Evolutionary conservation across 2,329 filamentous ascomycete species (phyloP), one percentile per base, ranked within the genome.

Genomic region (Macrophomina tecta): DNA sequence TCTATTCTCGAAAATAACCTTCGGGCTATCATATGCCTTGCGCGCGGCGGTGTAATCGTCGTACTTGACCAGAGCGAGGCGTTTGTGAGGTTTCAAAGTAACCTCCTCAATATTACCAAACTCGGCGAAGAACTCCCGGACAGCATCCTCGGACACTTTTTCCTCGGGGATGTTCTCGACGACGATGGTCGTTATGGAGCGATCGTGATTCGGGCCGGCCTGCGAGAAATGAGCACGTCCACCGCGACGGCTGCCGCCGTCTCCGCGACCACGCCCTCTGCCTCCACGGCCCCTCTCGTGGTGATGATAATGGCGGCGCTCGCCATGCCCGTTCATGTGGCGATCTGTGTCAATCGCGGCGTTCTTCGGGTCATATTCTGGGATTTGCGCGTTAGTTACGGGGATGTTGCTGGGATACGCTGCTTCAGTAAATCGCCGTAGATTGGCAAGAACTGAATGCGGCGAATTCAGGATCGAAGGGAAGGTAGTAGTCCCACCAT

Each of bases 1-100:
- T 11, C 92, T 85, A 71, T 94, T 95, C 72, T 94, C 90, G 73
- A 94, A 95, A 52, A 95, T 89, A 55, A 89, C 89, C 73, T 93
- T 93, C 0, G 92, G 91, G 8, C 90, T 93, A 55, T 85, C 85
- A 75, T 92, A 93, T 2, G 92, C 92, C 16, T 86, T 85, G 68
- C 88, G 86, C 14, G 92, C 92, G 14, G 87, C 80, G 6, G 84
- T 83, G 84, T 89, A 91, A 49, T 83, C 84, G 61, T 88, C 85
- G 72, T 85, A 95, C 70, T 89, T 90, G 69, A 95, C 83, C 36
- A 91, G 81, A 1, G 91, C 91, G 16, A 92, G 77, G 49, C 86
- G 84, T 73, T 89, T 89, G 74, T 89, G 86, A 1, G 84, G 81
- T 71, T 91, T 87, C 82, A 94, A 84, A 0, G 85, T 84, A 2